Evolutionary conservation across 805 yeast genomes (phyloP).

Genomic region (Cyberlindnera saturnus): DNA sequence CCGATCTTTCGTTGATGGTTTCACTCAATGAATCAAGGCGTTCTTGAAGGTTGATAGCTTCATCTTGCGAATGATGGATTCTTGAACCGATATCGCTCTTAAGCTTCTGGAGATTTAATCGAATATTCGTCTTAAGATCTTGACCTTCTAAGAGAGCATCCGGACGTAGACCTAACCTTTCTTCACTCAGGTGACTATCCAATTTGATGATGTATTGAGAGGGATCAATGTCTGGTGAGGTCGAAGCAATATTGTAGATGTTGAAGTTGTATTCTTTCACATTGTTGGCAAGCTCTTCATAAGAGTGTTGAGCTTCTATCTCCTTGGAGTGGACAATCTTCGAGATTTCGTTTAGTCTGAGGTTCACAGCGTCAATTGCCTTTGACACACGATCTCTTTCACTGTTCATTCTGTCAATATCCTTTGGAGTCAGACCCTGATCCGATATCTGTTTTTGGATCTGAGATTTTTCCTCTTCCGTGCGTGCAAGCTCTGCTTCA

Average conservation of each 20-base stretch:
- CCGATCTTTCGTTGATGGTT: conserved; percentile 49
- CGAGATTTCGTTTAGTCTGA: conserved; percentile 40
- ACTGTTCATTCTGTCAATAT: conserved; percentile 55
- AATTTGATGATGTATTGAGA: conserved; percentile 36
- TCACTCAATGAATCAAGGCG: conserved; percentile 51
- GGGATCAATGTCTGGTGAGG: conserved; percentile 21
- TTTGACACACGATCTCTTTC: conserved; percentile 56
- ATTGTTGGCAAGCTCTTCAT: conserved; percentile 45
- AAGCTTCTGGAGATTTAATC: conserved; percentile 33
- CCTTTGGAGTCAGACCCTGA: conserved; percentile 56
- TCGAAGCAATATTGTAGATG: conserved; percentile 42
- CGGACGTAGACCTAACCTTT: conserved; percentile 40
- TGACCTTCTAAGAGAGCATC: conserved; percentile 33
- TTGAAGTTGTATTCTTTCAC: conserved; percentile 51
- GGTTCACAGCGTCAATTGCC: conserved; percentile 41
- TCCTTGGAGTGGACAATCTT: conserved; percentile 45
- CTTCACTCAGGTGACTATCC: conserved; percentile 33
- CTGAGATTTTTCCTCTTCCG: conserved; percentile 36
- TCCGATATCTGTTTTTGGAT: conserved; percentile 38
- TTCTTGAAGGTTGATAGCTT: conserved; percentile 51
- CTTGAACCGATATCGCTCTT: conserved; percentile 42
- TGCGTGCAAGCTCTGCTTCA: conserved; percentile 33
- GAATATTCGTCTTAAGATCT: conserved; percentile 30
- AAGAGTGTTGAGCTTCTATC: conserved; percentile 40
- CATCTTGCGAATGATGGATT: conserved; percentile 49